A percentile compares a stretch with the other conserved stretches of the same genome.
Conservation (phyloP, 2,329 filamentous ascomycete species). For the Colletotrichum lindemuthianum region DNA sequence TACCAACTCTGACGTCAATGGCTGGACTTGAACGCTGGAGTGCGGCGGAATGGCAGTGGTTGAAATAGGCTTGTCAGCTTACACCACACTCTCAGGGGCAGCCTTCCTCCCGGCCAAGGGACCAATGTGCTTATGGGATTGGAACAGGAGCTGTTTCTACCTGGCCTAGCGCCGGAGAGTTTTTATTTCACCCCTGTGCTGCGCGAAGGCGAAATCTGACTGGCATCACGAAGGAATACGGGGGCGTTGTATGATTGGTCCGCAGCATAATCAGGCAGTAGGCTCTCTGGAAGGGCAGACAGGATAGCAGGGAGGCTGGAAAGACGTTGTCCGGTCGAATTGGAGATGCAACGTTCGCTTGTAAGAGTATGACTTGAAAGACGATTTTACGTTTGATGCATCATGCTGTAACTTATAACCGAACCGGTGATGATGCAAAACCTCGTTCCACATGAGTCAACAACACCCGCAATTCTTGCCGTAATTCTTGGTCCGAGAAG, state of each 20-base stretch:
- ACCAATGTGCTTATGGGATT: not conserved
- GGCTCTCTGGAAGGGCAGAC: not conserved
- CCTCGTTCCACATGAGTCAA: too few species aligned
- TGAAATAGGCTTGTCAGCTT: conserved; percentile 1
- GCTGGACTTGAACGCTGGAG: not conserved
- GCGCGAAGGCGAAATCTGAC: not conserved
- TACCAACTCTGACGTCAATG: not conserved
- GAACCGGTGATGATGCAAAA: not conserved
- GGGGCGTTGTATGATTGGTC: not conserved
- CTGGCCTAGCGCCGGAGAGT: not conserved
- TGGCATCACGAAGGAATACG: not conserved
- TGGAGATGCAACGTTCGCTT: not conserved
- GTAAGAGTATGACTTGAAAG: not conserved
- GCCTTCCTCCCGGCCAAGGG: not conserved
- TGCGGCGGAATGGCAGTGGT: not conserved
- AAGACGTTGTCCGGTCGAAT: not conserved
- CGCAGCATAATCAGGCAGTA: not conserved
- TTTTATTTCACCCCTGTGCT: too few species aligned
- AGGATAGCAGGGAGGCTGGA: not conserved
- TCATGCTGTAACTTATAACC: not conserved
- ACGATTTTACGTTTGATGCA: not conserved
- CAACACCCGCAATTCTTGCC: too few species aligned
- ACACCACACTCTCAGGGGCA: not conserved
- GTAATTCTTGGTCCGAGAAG: too few species aligned
- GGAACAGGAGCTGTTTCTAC: not conserved